These are phyloP conservation scores for Brassica balearica DNA, from an alignment of 441 rosid species.

Conservation along the genomic window DNA sequence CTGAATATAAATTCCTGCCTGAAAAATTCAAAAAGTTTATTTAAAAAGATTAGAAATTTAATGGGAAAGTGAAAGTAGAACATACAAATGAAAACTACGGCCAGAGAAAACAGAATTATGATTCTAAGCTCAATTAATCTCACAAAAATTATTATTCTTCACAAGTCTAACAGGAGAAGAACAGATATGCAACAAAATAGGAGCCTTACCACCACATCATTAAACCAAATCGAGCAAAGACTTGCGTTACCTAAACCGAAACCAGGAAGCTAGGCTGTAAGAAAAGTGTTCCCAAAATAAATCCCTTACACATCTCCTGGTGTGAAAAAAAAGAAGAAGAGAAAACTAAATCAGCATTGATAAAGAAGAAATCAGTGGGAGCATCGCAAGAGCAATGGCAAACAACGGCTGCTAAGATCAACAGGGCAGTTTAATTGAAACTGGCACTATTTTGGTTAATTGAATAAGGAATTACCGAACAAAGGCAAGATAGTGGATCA, in stretches of 20 bases:
- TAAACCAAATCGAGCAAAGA: background rate
- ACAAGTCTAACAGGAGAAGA: background rate
- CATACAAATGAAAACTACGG: background rate
- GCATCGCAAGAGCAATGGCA: background rate
- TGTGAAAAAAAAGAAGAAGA: background rate
- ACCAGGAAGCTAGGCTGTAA: background rate
- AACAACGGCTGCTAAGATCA: background rate
- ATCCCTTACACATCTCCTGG: background rate
- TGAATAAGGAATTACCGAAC: background rate
- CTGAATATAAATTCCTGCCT: background rate
- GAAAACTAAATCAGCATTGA: background rate
- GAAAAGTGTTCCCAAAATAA: background rate
- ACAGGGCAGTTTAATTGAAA: background rate
- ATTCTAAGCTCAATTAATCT: conserved; percentile 23
- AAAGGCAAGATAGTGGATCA: background rate
- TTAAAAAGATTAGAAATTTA: background rate
- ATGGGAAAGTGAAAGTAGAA: background rate
- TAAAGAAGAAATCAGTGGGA: background rate
- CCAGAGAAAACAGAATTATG: background rate
- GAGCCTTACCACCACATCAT: background rate
- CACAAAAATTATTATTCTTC: background rate
- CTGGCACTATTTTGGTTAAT: background rate
- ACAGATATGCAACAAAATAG: background rate
- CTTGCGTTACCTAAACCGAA: background rate
- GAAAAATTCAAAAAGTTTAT: background rate